These are phyloP conservation scores for Claviceps sp. DNA, from an alignment of 2,329 filamentous ascomycete genomes.

Conservation along the genomic window DNA sequence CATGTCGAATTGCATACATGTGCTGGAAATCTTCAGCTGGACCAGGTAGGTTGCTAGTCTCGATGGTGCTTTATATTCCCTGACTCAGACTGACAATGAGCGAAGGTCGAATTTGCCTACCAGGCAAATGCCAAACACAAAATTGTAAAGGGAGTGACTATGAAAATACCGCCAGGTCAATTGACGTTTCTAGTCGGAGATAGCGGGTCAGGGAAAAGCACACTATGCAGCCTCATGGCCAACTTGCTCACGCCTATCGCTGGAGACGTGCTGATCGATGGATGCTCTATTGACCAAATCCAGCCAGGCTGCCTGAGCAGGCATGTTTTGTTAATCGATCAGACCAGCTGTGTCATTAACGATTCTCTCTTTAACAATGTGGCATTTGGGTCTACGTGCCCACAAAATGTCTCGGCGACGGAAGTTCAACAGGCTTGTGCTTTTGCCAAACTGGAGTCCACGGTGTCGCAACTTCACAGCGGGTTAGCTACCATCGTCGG, in stretches of 20 bases:
- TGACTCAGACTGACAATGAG: neutral
- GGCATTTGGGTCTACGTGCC: constrained; percentile 48
- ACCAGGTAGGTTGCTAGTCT: constrained; percentile 37
- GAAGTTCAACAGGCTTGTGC: constrained; percentile 51
- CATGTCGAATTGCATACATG: constrained; percentile 29
- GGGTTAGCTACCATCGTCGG: constrained; percentile 64
- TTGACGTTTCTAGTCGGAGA: constrained; percentile 71
- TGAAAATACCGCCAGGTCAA: constrained; percentile 59
- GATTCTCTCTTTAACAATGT: constrained; percentile 71
- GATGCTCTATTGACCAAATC: constrained; percentile 44
- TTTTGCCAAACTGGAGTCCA: constrained; percentile 55
- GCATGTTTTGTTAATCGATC: constrained; percentile 72
- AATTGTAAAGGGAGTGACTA: constrained; percentile 47
- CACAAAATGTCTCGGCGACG: constrained; percentile 31
- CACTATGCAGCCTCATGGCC: constrained; percentile 65
- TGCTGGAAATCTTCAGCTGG: constrained; percentile 55
- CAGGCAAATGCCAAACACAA: constrained; percentile 50
- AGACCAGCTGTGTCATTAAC: constrained; percentile 68
- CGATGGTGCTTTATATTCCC: neutral
- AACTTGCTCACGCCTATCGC: constrained; percentile 57
- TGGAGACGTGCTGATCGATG: constrained; percentile 60
- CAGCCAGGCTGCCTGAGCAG: constrained; percentile 59
- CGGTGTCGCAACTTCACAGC: constrained; percentile 51
- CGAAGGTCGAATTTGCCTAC: constrained; percentile 69
- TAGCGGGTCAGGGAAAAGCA: constrained; percentile 90